Evolutionary conservation across 345 rosid species (phyloP).

Genomic region (Microcos paniculata): DNA sequence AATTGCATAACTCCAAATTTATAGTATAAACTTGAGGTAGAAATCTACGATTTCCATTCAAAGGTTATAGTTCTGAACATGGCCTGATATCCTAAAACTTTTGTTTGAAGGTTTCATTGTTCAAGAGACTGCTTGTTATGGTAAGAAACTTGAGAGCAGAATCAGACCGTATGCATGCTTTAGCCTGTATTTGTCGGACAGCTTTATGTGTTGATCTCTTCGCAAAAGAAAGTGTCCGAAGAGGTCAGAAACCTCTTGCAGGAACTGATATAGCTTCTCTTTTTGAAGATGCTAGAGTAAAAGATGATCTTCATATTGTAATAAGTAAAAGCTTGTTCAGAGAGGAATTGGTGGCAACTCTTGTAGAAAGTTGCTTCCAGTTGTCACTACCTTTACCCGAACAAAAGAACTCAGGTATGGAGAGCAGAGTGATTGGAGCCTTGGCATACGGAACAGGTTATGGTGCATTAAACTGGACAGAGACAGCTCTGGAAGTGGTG

Average conservation of each 20-base stretch:
- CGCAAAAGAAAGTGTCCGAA: slow-evolving; percentile 91
- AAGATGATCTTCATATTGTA: slow-evolving; percentile 80
- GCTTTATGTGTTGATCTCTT: slow-evolving; percentile 98
- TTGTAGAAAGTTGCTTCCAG: slow-evolving; percentile 99
- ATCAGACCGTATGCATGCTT: slow-evolving; percentile 97
- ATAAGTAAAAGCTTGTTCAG: slow-evolving; percentile 87
- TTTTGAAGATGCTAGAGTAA: slow-evolving; percentile 84
- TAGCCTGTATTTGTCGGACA: slow-evolving; percentile 96
- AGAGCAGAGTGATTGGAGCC: slow-evolving; percentile 98
- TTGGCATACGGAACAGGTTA: slow-evolving; percentile 99
- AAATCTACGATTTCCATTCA: too few species aligned
- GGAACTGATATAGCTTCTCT: slow-evolving; percentile 97
- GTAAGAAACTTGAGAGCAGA: slow-evolving; percentile 97
- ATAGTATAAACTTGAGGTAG: neutral
- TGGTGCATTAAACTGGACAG: slow-evolving; percentile 98
- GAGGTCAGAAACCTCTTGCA: slow-evolving; percentile 96
- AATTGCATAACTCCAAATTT: neutral
- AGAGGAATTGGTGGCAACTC: slow-evolving; percentile 94
- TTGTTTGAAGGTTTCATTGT: slow-evolving; percentile 79
- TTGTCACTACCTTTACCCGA: slow-evolving; percentile 93
- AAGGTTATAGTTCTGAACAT: neutral
- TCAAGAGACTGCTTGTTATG: slow-evolving; percentile 93
- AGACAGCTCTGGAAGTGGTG: slow-evolving; percentile 95
- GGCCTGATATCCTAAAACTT: slow-evolving; percentile 24
- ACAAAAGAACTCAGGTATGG: slow-evolving; percentile 92